These are phyloP conservation scores for Prunus mira DNA, from an alignment of 306 rosid genomes.

Conservation along the genomic window DNA sequence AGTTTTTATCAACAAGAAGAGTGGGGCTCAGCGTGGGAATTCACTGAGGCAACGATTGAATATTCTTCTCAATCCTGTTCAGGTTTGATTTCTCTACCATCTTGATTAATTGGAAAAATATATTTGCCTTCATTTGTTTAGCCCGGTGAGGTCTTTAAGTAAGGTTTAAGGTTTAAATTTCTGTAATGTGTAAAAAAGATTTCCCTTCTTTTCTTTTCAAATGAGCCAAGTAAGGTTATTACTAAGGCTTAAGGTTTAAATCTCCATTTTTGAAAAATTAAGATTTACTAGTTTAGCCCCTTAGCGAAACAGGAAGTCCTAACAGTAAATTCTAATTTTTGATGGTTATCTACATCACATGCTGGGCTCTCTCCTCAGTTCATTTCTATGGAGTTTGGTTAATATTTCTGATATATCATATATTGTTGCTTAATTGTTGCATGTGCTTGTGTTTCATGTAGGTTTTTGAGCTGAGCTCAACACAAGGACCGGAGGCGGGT, in stretches of 20 bases:
- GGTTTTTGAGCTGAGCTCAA: slow-evolving; percentile 91
- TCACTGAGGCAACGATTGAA: slow-evolving; percentile 77
- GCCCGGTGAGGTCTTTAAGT: too few relatives aligned
- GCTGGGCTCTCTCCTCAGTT: background rate
- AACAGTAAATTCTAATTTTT: background rate
- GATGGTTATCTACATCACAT: slow-evolving; percentile 3
- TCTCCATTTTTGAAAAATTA: background rate
- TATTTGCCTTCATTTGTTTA: background rate
- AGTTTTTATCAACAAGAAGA: slow-evolving; percentile 95
- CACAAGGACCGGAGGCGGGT: slow-evolving; percentile 88
- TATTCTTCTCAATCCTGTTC: slow-evolving; percentile 83
- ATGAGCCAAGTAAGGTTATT: background rate
- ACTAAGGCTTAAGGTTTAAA: background rate
- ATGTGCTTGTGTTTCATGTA: slow-evolving; percentile 33
- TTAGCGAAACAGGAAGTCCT: background rate
- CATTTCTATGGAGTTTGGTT: background rate
- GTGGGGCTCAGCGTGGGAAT: slow-evolving; percentile 99
- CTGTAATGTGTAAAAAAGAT: too few relatives aligned
- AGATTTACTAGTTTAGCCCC: background rate
- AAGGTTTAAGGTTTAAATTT: too few relatives aligned
- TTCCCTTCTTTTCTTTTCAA: background rate
- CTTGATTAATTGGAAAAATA: background rate
- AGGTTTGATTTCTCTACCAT: slow-evolving; percentile 59
- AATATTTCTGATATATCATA: background rate
- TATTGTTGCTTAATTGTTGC: background rate